Evolutionary conservation across 148 eudicot species (phyloP), one percentile per base, ranked within the genome.

Genomic region (Vaccinium darrowii): DNA sequence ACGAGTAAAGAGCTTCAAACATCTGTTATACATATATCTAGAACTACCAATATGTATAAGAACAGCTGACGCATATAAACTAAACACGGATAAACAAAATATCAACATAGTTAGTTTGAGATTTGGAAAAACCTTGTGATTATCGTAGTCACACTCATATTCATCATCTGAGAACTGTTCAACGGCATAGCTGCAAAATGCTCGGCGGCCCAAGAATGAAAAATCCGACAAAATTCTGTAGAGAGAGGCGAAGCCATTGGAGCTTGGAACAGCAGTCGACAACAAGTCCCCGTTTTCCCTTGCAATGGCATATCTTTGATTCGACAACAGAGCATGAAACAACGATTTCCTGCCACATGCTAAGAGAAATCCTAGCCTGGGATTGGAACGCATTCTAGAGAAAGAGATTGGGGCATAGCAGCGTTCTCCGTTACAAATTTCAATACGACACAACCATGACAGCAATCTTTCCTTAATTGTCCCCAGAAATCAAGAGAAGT

Each of bases 91-190:
- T 9, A 1, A 8, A 27, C 19, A 30, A 27, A 69, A 30, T 69
- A 69, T 69, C 18, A 3, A 52, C 27, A 52, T 8, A 14, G 5
- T 12, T 76, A 1, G 23, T 33, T 43, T 15, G 7, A 2, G 12
- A n/a, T 50, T 12, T 3, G 69, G 75, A 47, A 75, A 75, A 88
- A 97, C 98, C 92, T 91, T 76, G 50, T 97, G 88, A 81, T 89
- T 90, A n/a, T 97, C 99, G 86, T 89, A 91, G 85, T 97, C 99
- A 58, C 99, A 97, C 7, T 97, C 99, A n/a, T 97, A 97, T 57
- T 97, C 99, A 83, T 95, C 99, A 81, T 97, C 99, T 0, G 99
- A 97, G 88, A 95, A 97, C 91, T 94, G 99, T 91, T 97, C 99
- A 33, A 86, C 92, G 7, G 98, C 93, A 50, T 86, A 89, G 6